phyloP scores from a whole-genome alignment of 257 asterid genomes.

The Solanum chilense region DNA sequence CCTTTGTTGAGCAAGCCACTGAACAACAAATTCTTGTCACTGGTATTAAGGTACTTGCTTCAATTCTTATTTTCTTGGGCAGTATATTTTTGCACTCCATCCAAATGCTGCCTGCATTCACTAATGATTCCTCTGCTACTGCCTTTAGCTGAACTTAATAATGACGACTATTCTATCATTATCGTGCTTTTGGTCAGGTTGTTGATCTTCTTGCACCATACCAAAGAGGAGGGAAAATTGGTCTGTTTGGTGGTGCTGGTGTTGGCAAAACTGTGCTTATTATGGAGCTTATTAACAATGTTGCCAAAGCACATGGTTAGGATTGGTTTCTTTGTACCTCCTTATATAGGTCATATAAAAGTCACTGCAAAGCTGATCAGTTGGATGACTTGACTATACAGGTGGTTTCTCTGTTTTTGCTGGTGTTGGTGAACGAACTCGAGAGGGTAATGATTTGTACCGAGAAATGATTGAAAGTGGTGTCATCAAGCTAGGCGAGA shows the following conservation, averaged over 20 bases:
- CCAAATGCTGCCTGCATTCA: not conserved
- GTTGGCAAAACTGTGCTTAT: conserved; percentile 95
- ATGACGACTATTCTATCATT: not conserved
- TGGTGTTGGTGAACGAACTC: conserved; percentile 97
- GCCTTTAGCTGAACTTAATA: not conserved
- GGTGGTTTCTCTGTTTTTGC: conserved; percentile 99
- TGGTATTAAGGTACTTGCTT: conserved; percentile 72
- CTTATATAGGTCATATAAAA: not conserved
- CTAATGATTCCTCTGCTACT: not conserved
- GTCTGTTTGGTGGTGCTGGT: conserved; percentile 97
- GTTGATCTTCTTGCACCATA: conserved; percentile 98
- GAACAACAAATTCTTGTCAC: conserved; percentile 94
- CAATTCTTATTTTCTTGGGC: not conserved
- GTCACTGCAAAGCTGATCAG: not conserved
- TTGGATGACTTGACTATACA: conserved; percentile 7
- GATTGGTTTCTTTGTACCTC: not conserved
- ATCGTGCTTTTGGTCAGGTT: conserved; percentile 27
- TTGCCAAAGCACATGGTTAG: conserved; percentile 94
- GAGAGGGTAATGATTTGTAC: conserved; percentile 98
- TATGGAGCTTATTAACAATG: conserved; percentile 91
- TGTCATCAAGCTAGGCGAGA: conserved; percentile 93
- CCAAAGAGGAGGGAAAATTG: conserved; percentile 98
- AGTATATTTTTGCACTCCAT: not conserved
- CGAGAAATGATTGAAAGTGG: conserved; percentile 99
- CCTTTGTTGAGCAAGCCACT: conserved; percentile 92